These are phyloP conservation scores for Monosporascus cannonballus DNA, from an alignment of 2,329 filamentous ascomycete genomes.

Conservation along the genomic window DNA sequence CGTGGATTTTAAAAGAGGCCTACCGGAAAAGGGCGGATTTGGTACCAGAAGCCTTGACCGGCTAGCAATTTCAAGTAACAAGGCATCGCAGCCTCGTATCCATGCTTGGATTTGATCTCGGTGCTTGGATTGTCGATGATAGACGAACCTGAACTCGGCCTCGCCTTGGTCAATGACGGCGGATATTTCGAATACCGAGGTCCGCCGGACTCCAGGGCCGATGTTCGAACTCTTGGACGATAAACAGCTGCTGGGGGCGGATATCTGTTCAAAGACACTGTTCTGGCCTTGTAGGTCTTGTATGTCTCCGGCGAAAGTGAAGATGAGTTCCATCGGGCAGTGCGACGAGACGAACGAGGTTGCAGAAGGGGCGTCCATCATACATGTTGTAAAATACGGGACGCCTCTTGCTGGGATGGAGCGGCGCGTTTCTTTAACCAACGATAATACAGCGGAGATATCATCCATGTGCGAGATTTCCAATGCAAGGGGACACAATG, in stretches of 20 bases:
- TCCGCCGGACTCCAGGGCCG: constrained; percentile 39
- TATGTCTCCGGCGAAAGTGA: constrained; percentile 47
- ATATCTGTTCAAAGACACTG: constrained; percentile 42
- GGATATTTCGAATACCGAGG: constrained; percentile 45
- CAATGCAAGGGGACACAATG: constrained; percentile 45
- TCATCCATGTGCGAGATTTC: constrained; percentile 39
- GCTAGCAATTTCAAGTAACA: constrained; percentile 38
- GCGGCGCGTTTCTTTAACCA: constrained; percentile 46
- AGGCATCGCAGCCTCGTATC: constrained; percentile 40
- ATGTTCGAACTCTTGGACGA: constrained; percentile 36
- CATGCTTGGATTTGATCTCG: constrained; percentile 38
- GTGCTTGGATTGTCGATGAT: constrained; percentile 35
- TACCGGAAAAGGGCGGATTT: constrained; percentile 44
- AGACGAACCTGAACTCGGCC: constrained; percentile 40
- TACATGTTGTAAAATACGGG: constrained; percentile 41
- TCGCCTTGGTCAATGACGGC: constrained; percentile 39
- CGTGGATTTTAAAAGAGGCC: constrained; percentile 40
- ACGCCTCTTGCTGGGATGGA: constrained; percentile 38
- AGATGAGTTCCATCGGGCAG: constrained; percentile 51
- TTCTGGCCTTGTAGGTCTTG: constrained; percentile 42
- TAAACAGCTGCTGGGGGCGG: constrained; percentile 32
- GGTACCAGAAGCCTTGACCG: constrained; percentile 35
- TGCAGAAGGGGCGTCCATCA: constrained; percentile 19
- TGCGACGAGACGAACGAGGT: constrained; percentile 33
- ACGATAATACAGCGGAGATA: constrained; percentile 43